Percentiles rank a stretch among this genome's conserved stretches.
Conservation (phyloP, 768 basidiomycete genomes). For the Hortiboletus flavorubellus region DNA sequence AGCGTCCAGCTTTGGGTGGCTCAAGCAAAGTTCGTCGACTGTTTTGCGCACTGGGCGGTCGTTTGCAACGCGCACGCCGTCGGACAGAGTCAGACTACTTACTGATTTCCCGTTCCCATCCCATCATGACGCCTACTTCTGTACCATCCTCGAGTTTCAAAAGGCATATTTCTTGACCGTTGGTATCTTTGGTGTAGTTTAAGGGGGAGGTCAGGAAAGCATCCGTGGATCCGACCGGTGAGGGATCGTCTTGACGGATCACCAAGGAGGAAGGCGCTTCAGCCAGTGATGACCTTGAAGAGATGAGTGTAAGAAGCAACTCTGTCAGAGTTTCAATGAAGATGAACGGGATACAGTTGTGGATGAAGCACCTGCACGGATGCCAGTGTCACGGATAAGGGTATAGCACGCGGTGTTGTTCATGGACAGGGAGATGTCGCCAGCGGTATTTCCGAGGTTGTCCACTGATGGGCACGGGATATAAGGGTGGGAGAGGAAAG, state of each 20-base stretch:
- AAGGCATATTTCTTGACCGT: slow-evolving; percentile 82
- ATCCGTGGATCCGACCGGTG: slow-evolving; percentile 59
- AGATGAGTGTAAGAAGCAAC: slow-evolving; percentile 63
- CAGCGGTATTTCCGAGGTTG: slow-evolving; percentile 76
- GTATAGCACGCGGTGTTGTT: slow-evolving; percentile 75
- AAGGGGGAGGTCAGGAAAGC: slow-evolving; percentile 72
- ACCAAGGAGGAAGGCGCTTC: slow-evolving; percentile 33
- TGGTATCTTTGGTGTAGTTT: slow-evolving; percentile 61
- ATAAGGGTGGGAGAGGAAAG: background rate
- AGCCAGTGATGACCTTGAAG: slow-evolving; percentile 37
- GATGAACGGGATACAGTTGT: slow-evolving; percentile 1
- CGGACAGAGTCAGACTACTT: slow-evolving; percentile 18
- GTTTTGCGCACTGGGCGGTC: slow-evolving; percentile 66
- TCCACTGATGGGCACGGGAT: slow-evolving; percentile 52
- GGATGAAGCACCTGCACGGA: slow-evolving; percentile 69
- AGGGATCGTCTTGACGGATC: slow-evolving; percentile 49
- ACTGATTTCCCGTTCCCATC: slow-evolving; percentile 90
- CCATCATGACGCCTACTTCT: slow-evolving; percentile 99
- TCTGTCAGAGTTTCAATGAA: slow-evolving; percentile 41
- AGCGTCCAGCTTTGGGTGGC: slow-evolving; percentile 42
- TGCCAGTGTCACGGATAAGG: slow-evolving; percentile 85
- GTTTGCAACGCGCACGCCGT: slow-evolving; percentile 11
- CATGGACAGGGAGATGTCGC: slow-evolving; percentile 84
- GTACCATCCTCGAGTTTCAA: slow-evolving; percentile 57
- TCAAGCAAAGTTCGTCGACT: slow-evolving; percentile 57